Evolutionary conservation across 2,329 filamentous ascomycete species (phyloP), one percentile per base, ranked within the genome.

Genomic region (Venturia asperata): DNA sequence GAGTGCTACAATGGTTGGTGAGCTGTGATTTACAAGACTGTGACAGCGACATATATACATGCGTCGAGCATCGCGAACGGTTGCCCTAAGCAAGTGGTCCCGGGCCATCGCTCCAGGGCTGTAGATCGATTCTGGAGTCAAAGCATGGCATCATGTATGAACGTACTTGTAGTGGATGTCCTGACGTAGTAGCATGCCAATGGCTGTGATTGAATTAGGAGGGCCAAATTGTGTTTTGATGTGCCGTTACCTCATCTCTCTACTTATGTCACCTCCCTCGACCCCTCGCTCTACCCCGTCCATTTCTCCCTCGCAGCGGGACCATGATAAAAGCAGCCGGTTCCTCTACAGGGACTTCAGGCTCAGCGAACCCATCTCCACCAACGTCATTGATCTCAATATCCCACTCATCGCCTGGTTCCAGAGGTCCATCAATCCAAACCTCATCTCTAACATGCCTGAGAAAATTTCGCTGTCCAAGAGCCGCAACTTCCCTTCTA

Each of bases 221-320:
- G 39, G 39, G 39, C 15, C 13, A 45, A n/a, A 15, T n/a, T 19
- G 15, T 45, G 39, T 19, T n/a, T 15, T n/a, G 17, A 45, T 15
- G 15, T 3, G n/a, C 17, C 17, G 42, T 45, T 45, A n/a, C 42
- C 42, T 15, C 42, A 52, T 52, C n/a, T 30, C 49, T 34, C 49
- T 24, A 47, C 19, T 47, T 5, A 7, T 58, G 27, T 21, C 27
- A 58, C 19, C 52, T 37, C 17, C 30, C 52, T 58, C 30, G 45
- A 49, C 49, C 49, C 21, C 49, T 56, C 24, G 19, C 49, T 56
- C 52, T 37, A n/a, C 27, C 52, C 27, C 52, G 52, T 37, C 30
- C 47, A 52, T 52, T 52, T 13, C 47, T 52, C 21, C 45, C 49
- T 21, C 52, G 27, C 13, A 27, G 27, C 27, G 52, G 52, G 15